A percentile compares a stretch with the other conserved stretches of the same genome.
Conservation (phyloP, 805 yeast genomes). For the Wickerhamiella sergipiensis region DNA sequence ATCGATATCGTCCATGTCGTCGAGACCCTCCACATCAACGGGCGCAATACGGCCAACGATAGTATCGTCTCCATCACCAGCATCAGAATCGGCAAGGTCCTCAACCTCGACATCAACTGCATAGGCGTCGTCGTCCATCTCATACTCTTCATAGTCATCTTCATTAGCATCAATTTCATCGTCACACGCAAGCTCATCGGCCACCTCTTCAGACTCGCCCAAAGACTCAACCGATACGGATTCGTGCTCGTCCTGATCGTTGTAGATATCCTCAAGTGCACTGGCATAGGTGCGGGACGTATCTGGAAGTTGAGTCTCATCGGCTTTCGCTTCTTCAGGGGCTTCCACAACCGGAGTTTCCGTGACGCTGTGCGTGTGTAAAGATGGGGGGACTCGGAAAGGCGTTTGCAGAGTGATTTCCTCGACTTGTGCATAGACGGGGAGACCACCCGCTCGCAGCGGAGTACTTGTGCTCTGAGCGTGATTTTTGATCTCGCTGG, state of each 20-base stretch:
- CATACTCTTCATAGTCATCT: not conserved
- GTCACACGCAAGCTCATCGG: not conserved
- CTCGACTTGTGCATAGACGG: not conserved
- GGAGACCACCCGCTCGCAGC: not conserved
- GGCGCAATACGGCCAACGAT: too few relatives aligned
- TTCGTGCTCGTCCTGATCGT: not conserved
- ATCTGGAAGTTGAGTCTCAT: too few relatives aligned
- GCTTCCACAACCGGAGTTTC: not conserved
- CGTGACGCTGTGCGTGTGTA: not conserved
- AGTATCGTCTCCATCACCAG: too few relatives aligned
- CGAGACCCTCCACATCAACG: conserved; percentile 8
- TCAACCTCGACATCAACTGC: conserved; percentile 2
- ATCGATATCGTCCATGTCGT: conserved; percentile 10
- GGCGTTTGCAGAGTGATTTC: not conserved
- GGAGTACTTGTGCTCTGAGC: not conserved
- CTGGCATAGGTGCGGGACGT: not conserved
- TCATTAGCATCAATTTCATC: not conserved
- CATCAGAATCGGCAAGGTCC: conserved; percentile 1
- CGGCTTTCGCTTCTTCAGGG: too few relatives aligned
- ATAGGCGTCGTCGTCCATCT: not conserved
- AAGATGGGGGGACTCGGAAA: not conserved
- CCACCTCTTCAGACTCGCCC: not conserved
- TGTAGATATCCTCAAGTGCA: not conserved
- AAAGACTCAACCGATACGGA: not conserved
- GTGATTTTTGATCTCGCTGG: too few relatives aligned